Conservation (phyloP, 306 rosid genomes). For the Clitoria ternatea region DNA sequence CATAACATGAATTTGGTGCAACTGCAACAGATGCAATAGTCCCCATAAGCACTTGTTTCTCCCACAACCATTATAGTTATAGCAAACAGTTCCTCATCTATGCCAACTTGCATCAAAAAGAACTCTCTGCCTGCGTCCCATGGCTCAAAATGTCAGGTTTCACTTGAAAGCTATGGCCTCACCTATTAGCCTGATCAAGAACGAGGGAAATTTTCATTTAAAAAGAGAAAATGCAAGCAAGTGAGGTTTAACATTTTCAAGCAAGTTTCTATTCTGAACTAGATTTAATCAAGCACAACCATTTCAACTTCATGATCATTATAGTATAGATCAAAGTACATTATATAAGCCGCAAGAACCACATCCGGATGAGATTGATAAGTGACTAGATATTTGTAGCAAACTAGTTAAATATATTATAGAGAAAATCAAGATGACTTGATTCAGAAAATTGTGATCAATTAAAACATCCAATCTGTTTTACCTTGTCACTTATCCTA, state of each 20-base stretch:
- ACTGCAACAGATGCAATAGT: slow-evolving; percentile 1
- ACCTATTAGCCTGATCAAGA: slow-evolving; percentile 45
- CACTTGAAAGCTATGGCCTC: slow-evolving; percentile 13
- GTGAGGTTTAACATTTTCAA: background rate
- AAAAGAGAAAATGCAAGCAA: background rate
- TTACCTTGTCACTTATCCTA: slow-evolving; percentile 53
- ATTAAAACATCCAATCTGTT: background rate
- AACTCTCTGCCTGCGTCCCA: background rate
- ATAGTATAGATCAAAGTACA: background rate
- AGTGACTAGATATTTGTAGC: background rate
- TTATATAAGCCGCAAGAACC: background rate
- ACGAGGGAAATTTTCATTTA: slow-evolving; percentile 8
- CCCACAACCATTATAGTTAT: background rate
- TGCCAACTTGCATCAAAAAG: background rate
- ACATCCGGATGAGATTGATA: background rate
- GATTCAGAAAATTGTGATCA: background rate
- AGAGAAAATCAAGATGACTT: background rate
- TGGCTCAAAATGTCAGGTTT: slow-evolving; percentile 18
- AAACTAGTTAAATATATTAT: background rate
- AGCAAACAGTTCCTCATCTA: slow-evolving; percentile 11
- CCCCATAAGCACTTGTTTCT: slow-evolving; percentile 7
- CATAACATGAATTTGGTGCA: background rate
- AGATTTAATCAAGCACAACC: background rate
- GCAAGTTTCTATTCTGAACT: no score
- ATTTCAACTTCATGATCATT: slow-evolving; percentile 10